These are phyloP conservation scores for Tetracladium marchalianum DNA, from an alignment of 495 filamentous ascomycete genomes.

Conservation along the genomic window DNA sequence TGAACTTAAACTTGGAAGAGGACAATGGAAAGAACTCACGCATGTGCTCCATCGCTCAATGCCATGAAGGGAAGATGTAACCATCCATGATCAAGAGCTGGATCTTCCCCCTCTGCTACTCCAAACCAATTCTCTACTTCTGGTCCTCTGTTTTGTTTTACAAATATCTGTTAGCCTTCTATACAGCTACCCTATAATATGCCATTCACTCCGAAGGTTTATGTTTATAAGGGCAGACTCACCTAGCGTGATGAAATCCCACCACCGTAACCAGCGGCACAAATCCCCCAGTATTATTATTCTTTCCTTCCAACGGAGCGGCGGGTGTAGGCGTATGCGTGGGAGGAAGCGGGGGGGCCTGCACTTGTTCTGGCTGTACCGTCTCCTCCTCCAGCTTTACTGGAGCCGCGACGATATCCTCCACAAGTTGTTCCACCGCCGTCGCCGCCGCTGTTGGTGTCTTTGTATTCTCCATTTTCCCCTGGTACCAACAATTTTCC, in stretches of 20 bases:
- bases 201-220: neutral
- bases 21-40: slow-evolving; percentile 44
- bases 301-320: too few species aligned
- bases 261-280: slow-evolving; percentile 76
- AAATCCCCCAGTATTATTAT: slow-evolving; percentile 23
- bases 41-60: slow-evolving; percentile 89
- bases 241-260: slow-evolving; percentile 93
- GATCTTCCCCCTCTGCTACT: slow-evolving; percentile 65
- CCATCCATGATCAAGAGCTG: slow-evolving; percentile 85
- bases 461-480: slow-evolving; percentile 3
- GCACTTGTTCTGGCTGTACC: neutral
- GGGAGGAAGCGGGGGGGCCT: too few species aligned
- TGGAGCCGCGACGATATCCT: neutral
- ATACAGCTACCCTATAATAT: slow-evolving; percentile 2
- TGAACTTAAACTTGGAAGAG: neutral
- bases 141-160: slow-evolving; percentile 63
- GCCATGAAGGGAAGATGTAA: slow-evolving; percentile 91
- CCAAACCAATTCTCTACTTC: slow-evolving; percentile 92
- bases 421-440: neutral
- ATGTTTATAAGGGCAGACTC: slow-evolving; percentile 16
- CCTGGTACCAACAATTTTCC: neutral
- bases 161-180: slow-evolving; percentile 5
- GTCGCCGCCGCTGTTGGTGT: neutral
- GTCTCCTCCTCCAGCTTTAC: neutral
- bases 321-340: too few species aligned